Conservation (phyloP, 2,329 filamentous ascomycete genomes). For the Neofusicoccum kwambonambiense region DNA sequence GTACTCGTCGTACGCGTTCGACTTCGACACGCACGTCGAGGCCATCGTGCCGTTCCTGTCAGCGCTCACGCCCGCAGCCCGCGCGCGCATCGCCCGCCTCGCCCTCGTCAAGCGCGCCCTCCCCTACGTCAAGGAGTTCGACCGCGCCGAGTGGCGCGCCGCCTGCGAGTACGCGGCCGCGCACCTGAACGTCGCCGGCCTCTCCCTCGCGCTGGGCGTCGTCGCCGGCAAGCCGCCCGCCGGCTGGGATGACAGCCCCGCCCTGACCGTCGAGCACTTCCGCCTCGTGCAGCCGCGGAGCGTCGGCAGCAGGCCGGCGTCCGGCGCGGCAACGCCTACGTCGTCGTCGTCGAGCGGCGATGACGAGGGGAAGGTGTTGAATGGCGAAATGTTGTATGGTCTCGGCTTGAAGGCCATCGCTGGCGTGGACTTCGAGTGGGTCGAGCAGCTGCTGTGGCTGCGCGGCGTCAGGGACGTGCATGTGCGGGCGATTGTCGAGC, state of each 20-base stretch:
- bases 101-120: constrained; percentile 57
- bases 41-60: constrained; percentile 59
- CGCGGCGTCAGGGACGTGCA: constrained; percentile 51
- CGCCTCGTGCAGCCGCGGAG: constrained; percentile 22
- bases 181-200: constrained; percentile 31
- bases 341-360: neutral
- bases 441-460: constrained; percentile 54
- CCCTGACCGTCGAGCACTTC: constrained; percentile 24
- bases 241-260: constrained; percentile 50
- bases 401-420: constrained; percentile 20
- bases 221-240: constrained; percentile 53
- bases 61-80: constrained; percentile 53
- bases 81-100: constrained; percentile 50
- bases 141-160: constrained; percentile 55
- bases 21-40: constrained; percentile 61
- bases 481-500: constrained; percentile 54
- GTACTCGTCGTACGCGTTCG: constrained; percentile 57
- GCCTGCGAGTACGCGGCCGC: constrained; percentile 51
- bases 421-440: constrained; percentile 53
- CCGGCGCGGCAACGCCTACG: neutral
- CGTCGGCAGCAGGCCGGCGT: constrained; percentile 31
- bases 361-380: constrained; percentile 16
- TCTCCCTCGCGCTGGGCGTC: constrained; percentile 50
- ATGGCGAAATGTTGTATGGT: constrained; percentile 43
- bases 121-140: constrained; percentile 55